Evolutionary conservation across 2,329 filamentous ascomycete genomes (phyloP).

Genomic region (Talaromyces sp.): DNA sequence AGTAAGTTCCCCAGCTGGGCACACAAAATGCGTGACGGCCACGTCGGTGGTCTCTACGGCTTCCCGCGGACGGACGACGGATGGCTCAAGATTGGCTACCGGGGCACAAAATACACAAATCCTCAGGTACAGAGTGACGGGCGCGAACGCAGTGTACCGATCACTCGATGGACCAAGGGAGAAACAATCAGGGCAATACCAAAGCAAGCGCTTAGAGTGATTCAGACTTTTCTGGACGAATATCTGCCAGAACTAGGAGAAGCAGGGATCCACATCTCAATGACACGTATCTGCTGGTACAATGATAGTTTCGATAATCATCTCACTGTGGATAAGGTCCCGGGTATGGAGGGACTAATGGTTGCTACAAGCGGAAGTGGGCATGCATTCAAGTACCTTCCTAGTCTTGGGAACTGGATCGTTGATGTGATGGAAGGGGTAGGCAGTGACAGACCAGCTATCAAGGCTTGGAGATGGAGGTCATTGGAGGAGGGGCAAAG

Average conservation of each 20-base stretch:
- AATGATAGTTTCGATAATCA: slow-evolving; percentile 55
- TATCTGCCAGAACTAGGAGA: slow-evolving; percentile 45
- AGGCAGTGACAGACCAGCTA: slow-evolving; percentile 26
- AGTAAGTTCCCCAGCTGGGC: slow-evolving; percentile 48
- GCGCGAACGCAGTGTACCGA: slow-evolving; percentile 38
- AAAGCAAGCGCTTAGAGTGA: slow-evolving; percentile 25
- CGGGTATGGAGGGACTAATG: slow-evolving; percentile 50
- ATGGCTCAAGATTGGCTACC: slow-evolving; percentile 50
- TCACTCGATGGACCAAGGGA: slow-evolving; percentile 35
- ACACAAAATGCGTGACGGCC: slow-evolving; percentile 36
- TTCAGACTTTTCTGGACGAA: slow-evolving; percentile 36
- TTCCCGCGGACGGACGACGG: slow-evolving; percentile 46
- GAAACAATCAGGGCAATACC: slow-evolving; percentile 26
- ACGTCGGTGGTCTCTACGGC: slow-evolving; percentile 47
- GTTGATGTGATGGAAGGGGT: slow-evolving; percentile 49
- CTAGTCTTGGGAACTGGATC: slow-evolving; percentile 55
- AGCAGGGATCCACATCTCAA: slow-evolving; percentile 38
- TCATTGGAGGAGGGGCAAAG: slow-evolving; percentile 15
- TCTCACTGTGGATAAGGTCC: slow-evolving; percentile 54
- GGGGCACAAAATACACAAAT: slow-evolving; percentile 52
- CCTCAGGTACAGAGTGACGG: slow-evolving; percentile 38
- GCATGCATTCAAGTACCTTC: slow-evolving; percentile 60
- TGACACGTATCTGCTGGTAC: slow-evolving; percentile 54
- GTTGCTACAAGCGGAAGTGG: slow-evolving; percentile 60
- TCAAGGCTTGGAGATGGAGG: slow-evolving; percentile 26